phyloP scores from a whole-genome alignment of 352 stramenopile species.

The Peronospora farinosa region DNA sequence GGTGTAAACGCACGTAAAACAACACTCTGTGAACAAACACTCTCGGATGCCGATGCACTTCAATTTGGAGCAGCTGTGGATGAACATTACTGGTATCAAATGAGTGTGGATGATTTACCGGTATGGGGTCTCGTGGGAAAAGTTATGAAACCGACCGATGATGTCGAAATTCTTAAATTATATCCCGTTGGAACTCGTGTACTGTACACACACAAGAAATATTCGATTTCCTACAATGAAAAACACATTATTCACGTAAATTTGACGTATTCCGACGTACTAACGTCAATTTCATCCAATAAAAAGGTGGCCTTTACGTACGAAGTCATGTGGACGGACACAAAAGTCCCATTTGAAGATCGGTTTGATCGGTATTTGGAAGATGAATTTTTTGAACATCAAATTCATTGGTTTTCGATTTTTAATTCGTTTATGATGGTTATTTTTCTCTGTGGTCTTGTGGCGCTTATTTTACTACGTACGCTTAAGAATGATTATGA shows the following conservation, averaged over 20 bases:
- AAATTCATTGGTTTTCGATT: slow-evolving; percentile 98
- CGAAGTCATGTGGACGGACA: slow-evolving; percentile 89
- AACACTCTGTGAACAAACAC: slow-evolving; percentile 68
- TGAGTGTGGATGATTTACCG: slow-evolving; percentile 98
- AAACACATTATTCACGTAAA: slow-evolving; percentile 98
- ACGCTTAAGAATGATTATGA: slow-evolving; percentile 94
- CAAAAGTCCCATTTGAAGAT: slow-evolving; percentile 90
- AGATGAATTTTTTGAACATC: slow-evolving; percentile 99
- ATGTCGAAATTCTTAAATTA: slow-evolving; percentile 75
- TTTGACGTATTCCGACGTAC: slow-evolving; percentile 90
- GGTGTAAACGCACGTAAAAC: slow-evolving; percentile 54
- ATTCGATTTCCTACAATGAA: slow-evolving; percentile 95
- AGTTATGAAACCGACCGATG: slow-evolving; percentile 87
- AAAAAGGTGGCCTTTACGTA: slow-evolving; percentile 92
- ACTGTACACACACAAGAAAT: slow-evolving; percentile 96
- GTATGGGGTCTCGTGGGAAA: slow-evolving; percentile 98
- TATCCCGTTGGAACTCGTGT: slow-evolving; percentile 72
- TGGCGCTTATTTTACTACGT: slow-evolving; percentile 90
- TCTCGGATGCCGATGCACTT: slow-evolving; percentile 64
- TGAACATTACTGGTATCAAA: slow-evolving; percentile 98
- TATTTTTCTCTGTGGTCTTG: slow-evolving; percentile 92
- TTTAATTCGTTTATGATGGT: slow-evolving; percentile 99
- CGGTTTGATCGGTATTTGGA: slow-evolving; percentile 98
- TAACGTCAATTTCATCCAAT: slow-evolving; percentile 79
- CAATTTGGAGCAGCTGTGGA: slow-evolving; percentile 83